Base-by-base conservation (phyloP, 495 filamentous ascomycete genomes). In the Mycothermus thermophilus region DNA sequence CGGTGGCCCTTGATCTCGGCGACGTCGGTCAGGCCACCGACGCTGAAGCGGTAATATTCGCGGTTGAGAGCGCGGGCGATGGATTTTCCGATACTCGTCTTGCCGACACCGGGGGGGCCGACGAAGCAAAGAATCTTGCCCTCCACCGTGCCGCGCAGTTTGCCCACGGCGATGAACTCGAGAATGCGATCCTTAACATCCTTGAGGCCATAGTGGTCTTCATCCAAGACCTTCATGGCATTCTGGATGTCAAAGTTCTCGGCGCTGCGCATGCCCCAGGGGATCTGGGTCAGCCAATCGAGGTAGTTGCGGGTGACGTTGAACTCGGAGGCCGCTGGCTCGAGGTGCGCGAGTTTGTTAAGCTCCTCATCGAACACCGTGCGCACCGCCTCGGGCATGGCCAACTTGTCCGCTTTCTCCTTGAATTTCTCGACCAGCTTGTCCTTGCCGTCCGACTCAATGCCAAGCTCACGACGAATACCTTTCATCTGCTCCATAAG, bases 1-100 rank as follows among this genome's bases (percentile, higher is more conserved):
- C 92, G 71, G 52, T 99, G 92, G 28, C 92, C 92, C 67, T 99
- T 99, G 60, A 99, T 94, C 57, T 99, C 92, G n/a, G 92, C 90
- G 44, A 96, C 92, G 61, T 99, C 92, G 9, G 86, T 86, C 37
- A 99, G 68, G 38, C 92, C 92, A 44, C 92, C 92, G 11, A 99
- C 92, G 41, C 85, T 93, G 65, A 99, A 96, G 34, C 92, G 72
- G 65, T 96, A 96, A 61, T 96, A 99, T 54, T 96, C 79, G 22
- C 92, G 69, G 55, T 93, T 93, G 35, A 99, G 63, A 18, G 92
- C 92, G 24, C 87, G 75, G 12, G 92, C 92, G 52, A 99, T 93
- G 3, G 84, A 93, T 55, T 99, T 99, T 45, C 92, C 92, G 48
- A 99, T 96, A 56, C 83, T 93, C 23, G 92, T 99, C 64, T 99